These are phyloP conservation scores for Pseudopyrenochaeta lycopersici DNA, from an alignment of 2,329 filamentous ascomycete species.

Conservation along the genomic window DNA sequence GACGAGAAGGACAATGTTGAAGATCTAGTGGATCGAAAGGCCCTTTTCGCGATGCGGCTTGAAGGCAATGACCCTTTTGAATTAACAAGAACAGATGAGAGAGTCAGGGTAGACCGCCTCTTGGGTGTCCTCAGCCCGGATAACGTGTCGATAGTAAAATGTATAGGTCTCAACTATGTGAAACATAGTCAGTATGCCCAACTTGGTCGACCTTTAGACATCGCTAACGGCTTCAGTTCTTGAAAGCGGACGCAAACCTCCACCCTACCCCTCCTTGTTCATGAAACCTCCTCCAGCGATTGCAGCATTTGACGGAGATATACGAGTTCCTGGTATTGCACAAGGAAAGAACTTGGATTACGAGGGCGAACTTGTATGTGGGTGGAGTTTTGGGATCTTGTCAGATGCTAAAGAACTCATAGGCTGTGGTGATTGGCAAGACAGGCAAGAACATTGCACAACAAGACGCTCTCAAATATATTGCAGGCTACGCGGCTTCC, in stretches of 20 bases:
- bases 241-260: slow-evolving; percentile 13
- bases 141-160: not conserved
- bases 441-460: slow-evolving; percentile 57
- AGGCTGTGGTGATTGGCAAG: slow-evolving; percentile 57
- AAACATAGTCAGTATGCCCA: not conserved
- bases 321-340: slow-evolving; percentile 14
- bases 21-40: not conserved
- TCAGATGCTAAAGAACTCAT: too few relatives aligned
- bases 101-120: not conserved
- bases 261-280: slow-evolving; percentile 15
- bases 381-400: too few relatives aligned
- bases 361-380: slow-evolving; percentile 11
- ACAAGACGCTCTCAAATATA: slow-evolving; percentile 54
- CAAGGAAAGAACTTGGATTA: slow-evolving; percentile 47
- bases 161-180: not conserved
- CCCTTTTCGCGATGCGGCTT: not conserved
- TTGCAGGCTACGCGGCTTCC: slow-evolving; percentile 60
- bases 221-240: slow-evolving; percentile 28
- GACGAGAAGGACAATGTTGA: not conserved
- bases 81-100: not conserved
- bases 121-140: not conserved
- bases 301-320: slow-evolving; percentile 3
- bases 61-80: not conserved
- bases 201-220: slow-evolving; percentile 23
- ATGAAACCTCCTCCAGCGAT: slow-evolving; percentile 7